Conservation (phyloP, 768 basidiomycete genomes). For the Austroboletus festivus region DNA sequence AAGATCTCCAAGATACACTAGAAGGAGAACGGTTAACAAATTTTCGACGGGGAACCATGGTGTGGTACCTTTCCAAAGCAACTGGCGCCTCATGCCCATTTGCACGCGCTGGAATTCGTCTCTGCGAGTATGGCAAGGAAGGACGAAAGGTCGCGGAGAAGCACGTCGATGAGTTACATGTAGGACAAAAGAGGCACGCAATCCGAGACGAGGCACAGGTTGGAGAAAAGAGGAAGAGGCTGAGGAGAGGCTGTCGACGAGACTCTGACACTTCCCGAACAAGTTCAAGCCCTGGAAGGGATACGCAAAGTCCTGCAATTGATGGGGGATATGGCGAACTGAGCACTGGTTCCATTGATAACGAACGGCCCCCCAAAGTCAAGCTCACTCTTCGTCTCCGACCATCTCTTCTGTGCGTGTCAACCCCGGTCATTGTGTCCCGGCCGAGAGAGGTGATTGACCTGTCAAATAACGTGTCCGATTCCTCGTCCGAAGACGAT, state of each 20-base stretch:
- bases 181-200: conserved; percentile 45
- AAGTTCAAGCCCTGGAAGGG: conserved; percentile 10
- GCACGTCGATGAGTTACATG: conserved; percentile 28
- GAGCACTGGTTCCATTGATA: conserved; percentile 28
- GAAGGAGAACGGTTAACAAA: conserved; percentile 52
- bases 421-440: conserved; percentile 9
- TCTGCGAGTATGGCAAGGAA: conserved; percentile 62
- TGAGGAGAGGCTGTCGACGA: conserved; percentile 32
- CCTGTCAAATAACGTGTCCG: conserved; percentile 37
- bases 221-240: conserved; percentile 46
- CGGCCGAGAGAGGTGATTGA: conserved; percentile 35
- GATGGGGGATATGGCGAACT: conserved; percentile 29
- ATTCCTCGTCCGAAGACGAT: conserved; percentile 39
- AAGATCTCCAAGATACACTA: neutral
- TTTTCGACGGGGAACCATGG: conserved; percentile 74
- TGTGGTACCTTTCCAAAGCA: conserved; percentile 77
- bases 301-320: conserved; percentile 20
- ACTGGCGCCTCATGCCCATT: conserved; percentile 78
- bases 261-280: conserved; percentile 15
- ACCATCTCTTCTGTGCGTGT: conserved; percentile 29
- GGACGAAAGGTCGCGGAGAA: conserved; percentile 34
- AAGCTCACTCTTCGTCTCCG: conserved; percentile 68
- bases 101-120: conserved; percentile 64
- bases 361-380: conserved; percentile 53
- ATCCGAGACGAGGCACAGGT: conserved; percentile 34